Base-by-base conservation (phyloP, 2,329 filamentous ascomycete genomes). In the Hymenoscyphus albidus region DNA sequence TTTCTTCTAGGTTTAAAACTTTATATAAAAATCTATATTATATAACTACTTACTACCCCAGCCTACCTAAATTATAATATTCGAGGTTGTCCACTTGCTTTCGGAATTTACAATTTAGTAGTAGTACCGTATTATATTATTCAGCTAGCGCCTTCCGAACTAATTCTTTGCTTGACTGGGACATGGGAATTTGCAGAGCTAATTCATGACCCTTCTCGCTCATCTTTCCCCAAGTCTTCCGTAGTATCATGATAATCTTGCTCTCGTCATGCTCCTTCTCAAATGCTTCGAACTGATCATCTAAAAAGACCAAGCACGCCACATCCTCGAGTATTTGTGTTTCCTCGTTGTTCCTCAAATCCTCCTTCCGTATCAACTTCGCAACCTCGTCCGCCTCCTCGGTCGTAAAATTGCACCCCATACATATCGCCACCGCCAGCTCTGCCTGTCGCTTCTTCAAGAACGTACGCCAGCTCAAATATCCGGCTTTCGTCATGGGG, bases 231-330 rank as follows among this genome's bases (percentile, higher is more conserved):
- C 89, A 92, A 14, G 89, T 91, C 83, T 92, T 92, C 70, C 80
- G 79, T 75, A 92, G 74, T 69, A 92, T 91, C 18, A 78, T 79
- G 22, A 94, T 75, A 65, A 92, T 86, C 82, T 95, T 96, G 60
- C 87, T 88, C 78, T 94, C 90, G 73, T 92, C 89, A 62, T 88
- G 83, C 35, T 85, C 82, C 70, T 76, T 82, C 80, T 92, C 89
- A 77, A 95, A 96, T 60, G 84, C 85, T 72, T 93, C 92, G 68
- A 96, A 90, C 74, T 95, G 90, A 74, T 94, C 91, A 74, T 95
- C 92, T 69, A 96, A 78, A 75, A 96, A 96, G 35, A 96, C 92
- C 63, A 96, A 78, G 74, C 92, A 96, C 2, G 92, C 92, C 57
- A 92, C 90, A 78, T 96, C 92, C 79, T 96, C 92, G 67, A 96